Evolutionary conservation across 2,329 filamentous ascomycete species (phyloP).

Genomic region (Microcyclospora pomicola): DNA sequence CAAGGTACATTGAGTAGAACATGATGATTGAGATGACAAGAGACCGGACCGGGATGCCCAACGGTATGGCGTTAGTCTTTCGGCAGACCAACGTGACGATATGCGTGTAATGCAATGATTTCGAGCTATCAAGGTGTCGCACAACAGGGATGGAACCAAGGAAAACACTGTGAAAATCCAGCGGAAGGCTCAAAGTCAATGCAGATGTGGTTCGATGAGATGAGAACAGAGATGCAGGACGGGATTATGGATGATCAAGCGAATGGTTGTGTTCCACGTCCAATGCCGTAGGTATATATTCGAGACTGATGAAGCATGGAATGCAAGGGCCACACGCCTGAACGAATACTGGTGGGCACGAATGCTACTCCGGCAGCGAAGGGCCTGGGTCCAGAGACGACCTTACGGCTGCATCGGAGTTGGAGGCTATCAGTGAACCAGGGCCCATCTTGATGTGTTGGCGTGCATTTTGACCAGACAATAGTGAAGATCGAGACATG

Average conservation of each 20-base stretch:
- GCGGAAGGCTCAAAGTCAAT: not conserved
- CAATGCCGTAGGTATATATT: conserved; percentile 2
- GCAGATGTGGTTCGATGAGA: not conserved
- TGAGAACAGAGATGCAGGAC: not conserved
- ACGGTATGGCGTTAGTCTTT: too few species aligned
- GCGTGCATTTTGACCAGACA: conserved; percentile 74
- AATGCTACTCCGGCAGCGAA: conserved; percentile 1
- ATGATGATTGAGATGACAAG: conserved; percentile 12
- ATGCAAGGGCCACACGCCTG: conserved; percentile 10
- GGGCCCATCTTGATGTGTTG: conserved; percentile 65
- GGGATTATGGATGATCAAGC: not conserved
- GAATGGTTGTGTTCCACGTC: not conserved
- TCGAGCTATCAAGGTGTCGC: conserved; percentile 10
- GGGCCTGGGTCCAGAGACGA: conserved; percentile 1
- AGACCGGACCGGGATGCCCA: too few species aligned
- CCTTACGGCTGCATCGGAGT: too few species aligned
- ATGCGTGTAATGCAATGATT: conserved; percentile 11
- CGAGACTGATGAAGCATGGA: conserved; percentile 7
- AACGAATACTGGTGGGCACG: conserved; percentile 17
- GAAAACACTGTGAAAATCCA: not conserved
- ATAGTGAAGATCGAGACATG: conserved; percentile 25
- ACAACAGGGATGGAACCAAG: conserved; percentile 13
- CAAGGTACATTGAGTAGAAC: conserved; percentile 42
- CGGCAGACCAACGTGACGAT: conserved; percentile 13
- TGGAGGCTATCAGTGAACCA: conserved; percentile 18